These are phyloP conservation scores for Byssothecium circinans DNA, from an alignment of 2,329 filamentous ascomycete species.

Conservation along the genomic window DNA sequence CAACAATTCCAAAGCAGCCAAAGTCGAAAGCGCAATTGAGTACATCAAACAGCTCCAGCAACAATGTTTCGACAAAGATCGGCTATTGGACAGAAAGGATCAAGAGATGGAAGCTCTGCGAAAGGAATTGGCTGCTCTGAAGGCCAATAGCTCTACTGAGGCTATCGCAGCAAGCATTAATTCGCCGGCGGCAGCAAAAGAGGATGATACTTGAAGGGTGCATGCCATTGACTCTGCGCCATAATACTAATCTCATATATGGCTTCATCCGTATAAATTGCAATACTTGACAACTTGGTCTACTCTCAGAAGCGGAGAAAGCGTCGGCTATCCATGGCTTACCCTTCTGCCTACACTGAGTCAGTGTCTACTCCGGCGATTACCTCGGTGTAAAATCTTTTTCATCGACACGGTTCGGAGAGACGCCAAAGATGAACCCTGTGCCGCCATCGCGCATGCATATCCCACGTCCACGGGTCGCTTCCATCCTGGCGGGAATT, in stretches of 20 bases:
- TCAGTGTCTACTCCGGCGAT: background rate
- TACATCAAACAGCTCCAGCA: constrained; percentile 86
- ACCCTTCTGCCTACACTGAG: too few relatives aligned
- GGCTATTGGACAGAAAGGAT: constrained; percentile 66
- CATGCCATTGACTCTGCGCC: background rate
- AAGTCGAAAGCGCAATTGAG: constrained; percentile 94
- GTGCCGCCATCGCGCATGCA: background rate
- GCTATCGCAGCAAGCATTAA: background rate
- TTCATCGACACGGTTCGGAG: background rate
- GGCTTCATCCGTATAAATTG: background rate
- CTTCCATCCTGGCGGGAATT: background rate
- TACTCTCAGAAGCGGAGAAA: background rate
- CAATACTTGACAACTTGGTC: background rate
- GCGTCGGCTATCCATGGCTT: background rate
- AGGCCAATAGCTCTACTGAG: constrained; percentile 20
- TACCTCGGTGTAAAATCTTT: background rate
- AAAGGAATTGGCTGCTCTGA: constrained; percentile 54
- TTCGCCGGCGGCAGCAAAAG: background rate
- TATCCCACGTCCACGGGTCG: background rate
- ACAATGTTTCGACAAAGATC: constrained; percentile 68
- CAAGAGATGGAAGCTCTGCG: constrained; percentile 55
- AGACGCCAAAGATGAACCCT: background rate
- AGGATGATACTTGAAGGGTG: constrained; percentile 7
- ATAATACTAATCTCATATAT: background rate
- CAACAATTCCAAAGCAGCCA: constrained; percentile 80